Percentiles rank a stretch among this genome's conserved stretches.
Conservation (phyloP, 2,329 filamentous ascomycete genomes). For the Trichoderma arundinaceum region DNA sequence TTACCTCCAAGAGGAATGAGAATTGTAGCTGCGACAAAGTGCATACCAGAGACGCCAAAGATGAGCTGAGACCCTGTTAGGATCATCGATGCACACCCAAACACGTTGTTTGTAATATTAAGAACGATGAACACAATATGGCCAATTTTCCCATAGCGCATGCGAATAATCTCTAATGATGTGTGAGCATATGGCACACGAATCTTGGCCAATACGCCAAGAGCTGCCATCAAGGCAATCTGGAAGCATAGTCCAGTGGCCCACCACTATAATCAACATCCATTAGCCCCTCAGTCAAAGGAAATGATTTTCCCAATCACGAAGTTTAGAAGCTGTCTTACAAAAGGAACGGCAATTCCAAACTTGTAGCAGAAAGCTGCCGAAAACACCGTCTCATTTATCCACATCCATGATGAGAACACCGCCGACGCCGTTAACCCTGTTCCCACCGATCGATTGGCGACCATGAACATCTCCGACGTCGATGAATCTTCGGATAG, state of each 20-base stretch:
- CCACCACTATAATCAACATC: constrained; percentile 19
- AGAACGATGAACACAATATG: constrained; percentile 25
- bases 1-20: constrained; percentile 28
- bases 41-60: constrained; percentile 25
- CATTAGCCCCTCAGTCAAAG: not conserved
- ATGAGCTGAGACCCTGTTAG: constrained; percentile 27
- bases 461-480: constrained; percentile 30
- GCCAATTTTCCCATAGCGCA: constrained; percentile 27
- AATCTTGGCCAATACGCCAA: constrained; percentile 26
- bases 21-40: constrained; percentile 29
- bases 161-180: constrained; percentile 28
- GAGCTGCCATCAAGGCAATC: constrained; percentile 28
- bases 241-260: constrained; percentile 26
- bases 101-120: constrained; percentile 28
- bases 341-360: constrained; percentile 26
- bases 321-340: not conserved
- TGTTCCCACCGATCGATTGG: constrained; percentile 25
- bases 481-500: constrained; percentile 26
- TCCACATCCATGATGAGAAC: constrained; percentile 31
- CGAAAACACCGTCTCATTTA: constrained; percentile 26
- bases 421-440: constrained; percentile 25
- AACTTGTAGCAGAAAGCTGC: constrained; percentile 29
- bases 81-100: constrained; percentile 28
- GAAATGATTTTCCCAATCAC: not conserved
- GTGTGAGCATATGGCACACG: constrained; percentile 27